phyloP scores from a whole-genome alignment of 108 stramenopile species.

The Nitzschia inconspicua region DNA sequence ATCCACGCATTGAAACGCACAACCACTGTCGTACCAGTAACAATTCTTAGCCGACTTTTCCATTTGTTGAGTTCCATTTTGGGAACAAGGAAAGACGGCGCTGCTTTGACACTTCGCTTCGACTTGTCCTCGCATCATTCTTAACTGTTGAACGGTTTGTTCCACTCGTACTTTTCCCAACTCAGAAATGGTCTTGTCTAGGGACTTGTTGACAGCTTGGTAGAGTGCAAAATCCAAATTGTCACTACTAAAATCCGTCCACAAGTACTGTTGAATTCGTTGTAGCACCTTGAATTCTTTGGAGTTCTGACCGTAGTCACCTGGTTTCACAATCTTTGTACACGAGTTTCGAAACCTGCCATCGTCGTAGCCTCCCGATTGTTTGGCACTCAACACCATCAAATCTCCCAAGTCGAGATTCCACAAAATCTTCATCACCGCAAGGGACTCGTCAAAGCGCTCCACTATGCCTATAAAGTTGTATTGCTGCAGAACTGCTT shows the following conservation, averaged over 20 bases:
- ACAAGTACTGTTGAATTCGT: too few relatives aligned
- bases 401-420: slow-evolving; percentile 12
- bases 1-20: slow-evolving; percentile 18
- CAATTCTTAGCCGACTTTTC: slow-evolving; percentile 3
- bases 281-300: too few relatives aligned
- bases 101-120: neutral
- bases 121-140: too few relatives aligned
- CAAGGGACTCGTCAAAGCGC: slow-evolving; percentile 56
- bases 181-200: neutral
- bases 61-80: slow-evolving; percentile 14
- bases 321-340: too few relatives aligned
- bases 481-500: slow-evolving; percentile 32
- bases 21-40: slow-evolving; percentile 20
- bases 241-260: too few relatives aligned
- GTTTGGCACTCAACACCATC: slow-evolving; percentile 20
- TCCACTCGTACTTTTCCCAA: slow-evolving; percentile 1
- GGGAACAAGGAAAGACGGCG: slow-evolving; percentile 12
- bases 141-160: neutral
- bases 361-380: slow-evolving; percentile 29
- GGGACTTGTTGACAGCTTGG: neutral
- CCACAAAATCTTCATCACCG: slow-evolving; percentile 22
- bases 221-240: slow-evolving; percentile 6
- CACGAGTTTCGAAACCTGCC: too few relatives aligned
- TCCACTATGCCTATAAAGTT: slow-evolving; percentile 44
- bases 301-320: too few relatives aligned